Conservation (phyloP, 257 asterid genomes). For the Solanum lignicaule region DNA sequence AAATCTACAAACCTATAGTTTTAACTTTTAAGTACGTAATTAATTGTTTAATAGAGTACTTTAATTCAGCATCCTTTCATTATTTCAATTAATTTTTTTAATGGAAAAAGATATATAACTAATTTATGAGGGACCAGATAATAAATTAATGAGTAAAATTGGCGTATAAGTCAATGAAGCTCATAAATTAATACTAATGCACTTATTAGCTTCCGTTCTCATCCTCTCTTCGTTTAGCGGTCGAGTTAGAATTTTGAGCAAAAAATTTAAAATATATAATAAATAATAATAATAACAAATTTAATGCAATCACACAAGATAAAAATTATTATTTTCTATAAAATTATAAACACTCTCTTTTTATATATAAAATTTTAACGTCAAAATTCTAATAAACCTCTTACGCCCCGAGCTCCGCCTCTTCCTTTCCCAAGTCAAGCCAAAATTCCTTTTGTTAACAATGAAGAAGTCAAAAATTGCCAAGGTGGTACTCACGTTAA, state of each 20-base stretch:
- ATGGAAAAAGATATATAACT: not conserved
- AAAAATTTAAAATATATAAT: too few relatives aligned
- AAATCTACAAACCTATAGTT: not conserved
- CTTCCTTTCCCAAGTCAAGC: not conserved
- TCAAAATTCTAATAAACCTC: not conserved
- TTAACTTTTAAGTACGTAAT: not conserved
- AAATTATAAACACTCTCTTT: not conserved
- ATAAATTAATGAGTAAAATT: not conserved
- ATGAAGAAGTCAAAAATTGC: not conserved
- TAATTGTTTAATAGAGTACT: not conserved
- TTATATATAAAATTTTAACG: not conserved
- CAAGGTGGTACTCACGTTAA: not conserved
- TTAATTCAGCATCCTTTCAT: not conserved
- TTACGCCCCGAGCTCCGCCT: rapidly evolving
- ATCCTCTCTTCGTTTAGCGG: too few relatives aligned
- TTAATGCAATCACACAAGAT: not conserved
- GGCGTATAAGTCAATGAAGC: not conserved
- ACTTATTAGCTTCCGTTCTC: not conserved
- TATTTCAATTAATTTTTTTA: not conserved
- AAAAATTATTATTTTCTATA: rapidly evolving
- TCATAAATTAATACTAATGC: not conserved
- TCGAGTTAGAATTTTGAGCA: not conserved
- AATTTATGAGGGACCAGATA: not conserved
- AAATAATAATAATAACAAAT: not conserved
- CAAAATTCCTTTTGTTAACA: not conserved